Evolutionary conservation across 768 basidiomycete genomes (phyloP).

Genomic region (Collybia sordida): DNA sequence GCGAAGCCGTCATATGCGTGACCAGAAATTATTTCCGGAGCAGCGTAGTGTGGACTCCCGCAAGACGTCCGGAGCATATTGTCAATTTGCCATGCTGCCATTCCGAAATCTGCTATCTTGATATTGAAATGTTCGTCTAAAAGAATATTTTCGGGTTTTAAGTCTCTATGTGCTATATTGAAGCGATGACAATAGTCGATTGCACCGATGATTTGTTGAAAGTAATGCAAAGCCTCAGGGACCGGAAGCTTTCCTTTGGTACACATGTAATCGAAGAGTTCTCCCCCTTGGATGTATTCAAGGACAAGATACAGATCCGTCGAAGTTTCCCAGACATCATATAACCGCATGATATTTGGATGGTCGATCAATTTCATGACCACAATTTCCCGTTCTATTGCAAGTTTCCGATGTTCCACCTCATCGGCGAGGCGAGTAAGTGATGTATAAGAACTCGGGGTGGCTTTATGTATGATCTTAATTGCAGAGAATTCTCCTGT

Average conservation of each 20-base stretch:
- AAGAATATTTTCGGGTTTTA: constrained; percentile 93
- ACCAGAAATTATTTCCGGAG: constrained; percentile 87
- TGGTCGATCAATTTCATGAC: constrained; percentile 98
- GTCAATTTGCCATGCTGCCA: constrained; percentile 84
- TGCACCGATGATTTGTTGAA: constrained; percentile 90
- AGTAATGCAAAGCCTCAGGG: constrained; percentile 79
- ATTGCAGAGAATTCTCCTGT: constrained; percentile 90
- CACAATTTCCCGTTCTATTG: constrained; percentile 91
- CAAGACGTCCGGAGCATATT: constrained; percentile 78
- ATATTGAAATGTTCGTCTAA: constrained; percentile 82
- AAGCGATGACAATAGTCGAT: constrained; percentile 94
- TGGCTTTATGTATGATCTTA: constrained; percentile 87
- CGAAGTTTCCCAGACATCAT: constrained; percentile 97
- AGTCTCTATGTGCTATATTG: constrained; percentile 91
- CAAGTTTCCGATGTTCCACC: constrained; percentile 73
- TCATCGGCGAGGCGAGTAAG: constrained; percentile 69
- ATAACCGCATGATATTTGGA: constrained; percentile 90
- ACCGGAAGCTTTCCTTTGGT: constrained; percentile 69
- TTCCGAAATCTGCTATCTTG: constrained; percentile 97
- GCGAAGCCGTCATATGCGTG: constrained; percentile 79
- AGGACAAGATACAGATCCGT: constrained; percentile 87
- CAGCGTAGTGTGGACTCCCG: constrained; percentile 94
- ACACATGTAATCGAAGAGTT: constrained; percentile 92
- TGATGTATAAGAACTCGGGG: constrained; percentile 66
- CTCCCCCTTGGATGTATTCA: constrained; percentile 93